Evolutionary conservation across 2,329 filamentous ascomycete species (phyloP), one percentile per base, ranked within the genome.

Genomic region (Cryphonectria nitschkei): DNA sequence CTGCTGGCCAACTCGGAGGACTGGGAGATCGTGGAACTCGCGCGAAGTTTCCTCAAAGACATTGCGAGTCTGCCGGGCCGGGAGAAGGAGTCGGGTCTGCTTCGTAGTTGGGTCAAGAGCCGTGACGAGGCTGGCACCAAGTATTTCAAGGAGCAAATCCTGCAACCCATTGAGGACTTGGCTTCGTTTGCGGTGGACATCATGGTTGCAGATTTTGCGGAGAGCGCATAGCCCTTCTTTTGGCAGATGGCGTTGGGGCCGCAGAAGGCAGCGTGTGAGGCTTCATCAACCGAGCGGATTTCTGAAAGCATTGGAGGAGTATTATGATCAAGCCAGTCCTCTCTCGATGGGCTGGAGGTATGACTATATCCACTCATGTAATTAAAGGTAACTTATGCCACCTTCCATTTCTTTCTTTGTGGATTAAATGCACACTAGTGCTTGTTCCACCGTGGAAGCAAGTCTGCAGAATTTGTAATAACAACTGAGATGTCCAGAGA

Each of bases 41-140:
- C 86, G 1, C 80, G 76, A 64, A 80, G 81, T 29, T 82, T 88
- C 80, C 76, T 90, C 58, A 76, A 77, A 2, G 86, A 88, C 26
- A 81, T 89, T 26, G 81, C 82, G 73, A 80, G 79, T 68, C 76
- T 88, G 11, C 76, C 77, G 0, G 85, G 84, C 1, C 81, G 86
- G 2, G 81, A 84, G 2, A 79, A 79, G 58, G 83, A 87, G 74
- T 77, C 82, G 0, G 77, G 76, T 0, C 73, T 87, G 41, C 81
- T 89, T 52, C 76, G 78, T 41, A 76, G 79, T 5, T 88, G 87
- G 84, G 78, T 76, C 34, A 76, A 77, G 41, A 77, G 85, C 43
- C 85, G 82, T 0, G 77, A 79, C 3, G 78, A 78, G 41, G 77
- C 81, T 1, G 79, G 80, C 43, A 83, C 81, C 2, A 78, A 76